Evolutionary conservation across 768 basidiomycete species (phyloP).

Genomic region (Cyclocybe cylindracea): DNA sequence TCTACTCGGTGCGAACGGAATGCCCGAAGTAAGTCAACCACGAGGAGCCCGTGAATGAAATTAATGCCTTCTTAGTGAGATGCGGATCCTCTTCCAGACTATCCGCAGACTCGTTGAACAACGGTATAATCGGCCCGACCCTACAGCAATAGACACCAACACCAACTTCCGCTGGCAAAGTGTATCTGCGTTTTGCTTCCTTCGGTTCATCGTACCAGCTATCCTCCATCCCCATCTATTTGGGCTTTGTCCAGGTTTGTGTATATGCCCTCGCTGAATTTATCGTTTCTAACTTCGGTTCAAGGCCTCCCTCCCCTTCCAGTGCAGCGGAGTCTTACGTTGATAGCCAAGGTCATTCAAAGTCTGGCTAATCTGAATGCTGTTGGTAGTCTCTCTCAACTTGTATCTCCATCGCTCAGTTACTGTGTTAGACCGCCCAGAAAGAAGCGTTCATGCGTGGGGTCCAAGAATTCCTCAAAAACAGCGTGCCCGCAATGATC

Average conservation of each 20-base stretch:
- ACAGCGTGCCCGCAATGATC: constrained; percentile 68
- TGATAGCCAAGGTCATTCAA: constrained; percentile 88
- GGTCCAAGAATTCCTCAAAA: constrained; percentile 70
- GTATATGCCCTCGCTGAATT: background rate
- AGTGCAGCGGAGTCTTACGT: constrained; percentile 78
- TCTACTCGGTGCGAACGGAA: constrained; percentile 69
- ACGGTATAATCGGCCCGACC: constrained; percentile 47
- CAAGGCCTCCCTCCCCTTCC: constrained; percentile 65
- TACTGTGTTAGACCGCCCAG: constrained; percentile 48
- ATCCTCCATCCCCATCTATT: constrained; percentile 88
- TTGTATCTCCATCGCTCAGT: background rate
- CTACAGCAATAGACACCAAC: constrained; percentile 41
- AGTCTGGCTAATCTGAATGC: constrained; percentile 84
- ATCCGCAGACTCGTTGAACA: constrained; percentile 74
- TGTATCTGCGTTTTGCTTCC: constrained; percentile 87
- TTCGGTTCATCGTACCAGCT: constrained; percentile 88
- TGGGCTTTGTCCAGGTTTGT: constrained; percentile 70
- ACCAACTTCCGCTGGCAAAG: constrained; percentile 73
- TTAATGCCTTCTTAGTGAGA: constrained; percentile 51
- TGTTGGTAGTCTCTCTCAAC: constrained; percentile 36
- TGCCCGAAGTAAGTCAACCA: constrained; percentile 67
- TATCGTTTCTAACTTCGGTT: constrained; percentile 4
- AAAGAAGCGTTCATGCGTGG: constrained; percentile 85
- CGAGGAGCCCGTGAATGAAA: constrained; percentile 3
- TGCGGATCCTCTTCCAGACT: constrained; percentile 68